These are phyloP conservation scores for Xenoacremonium recifei DNA, from an alignment of 2,329 filamentous ascomycete genomes.

Conservation along the genomic window DNA sequence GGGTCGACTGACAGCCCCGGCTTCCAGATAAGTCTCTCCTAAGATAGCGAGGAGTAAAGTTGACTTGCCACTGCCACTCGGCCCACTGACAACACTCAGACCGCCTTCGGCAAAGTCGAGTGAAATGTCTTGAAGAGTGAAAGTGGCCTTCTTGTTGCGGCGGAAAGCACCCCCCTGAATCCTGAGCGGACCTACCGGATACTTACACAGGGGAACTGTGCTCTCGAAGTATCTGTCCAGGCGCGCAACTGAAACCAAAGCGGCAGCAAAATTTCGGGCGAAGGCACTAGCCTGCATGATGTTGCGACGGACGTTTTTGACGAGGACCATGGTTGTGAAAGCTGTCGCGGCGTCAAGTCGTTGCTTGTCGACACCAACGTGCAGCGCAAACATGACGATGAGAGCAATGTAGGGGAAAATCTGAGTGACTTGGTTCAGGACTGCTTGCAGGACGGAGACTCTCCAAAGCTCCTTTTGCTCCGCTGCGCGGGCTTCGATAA, in stretches of 20 bases:
- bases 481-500: conserved; percentile 46
- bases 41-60: conserved; percentile 53
- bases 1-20: conserved; percentile 46
- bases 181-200: conserved; percentile 48
- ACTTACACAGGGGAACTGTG: conserved; percentile 45
- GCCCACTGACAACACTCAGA: conserved; percentile 53
- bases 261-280: conserved; percentile 33
- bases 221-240: conserved; percentile 55
- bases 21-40: conserved; percentile 52
- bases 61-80: conserved; percentile 57
- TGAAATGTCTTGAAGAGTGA: conserved; percentile 46
- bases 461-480: conserved; percentile 57
- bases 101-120: conserved; percentile 53
- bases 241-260: conserved; percentile 45
- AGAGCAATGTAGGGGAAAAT: conserved; percentile 51
- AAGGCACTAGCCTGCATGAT: conserved; percentile 49
- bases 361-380: conserved; percentile 46
- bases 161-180: conserved; percentile 48
- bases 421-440: conserved; percentile 49
- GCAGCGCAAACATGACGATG: conserved; percentile 52
- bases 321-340: conserved; percentile 55
- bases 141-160: conserved; percentile 49
- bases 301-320: conserved; percentile 52
- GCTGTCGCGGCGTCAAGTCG: conserved; percentile 55
- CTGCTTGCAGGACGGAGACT: conserved; percentile 46